Evolutionary conservation across 495 filamentous ascomycete species (phyloP).

Genomic region (Amorphotheca resinae): DNA sequence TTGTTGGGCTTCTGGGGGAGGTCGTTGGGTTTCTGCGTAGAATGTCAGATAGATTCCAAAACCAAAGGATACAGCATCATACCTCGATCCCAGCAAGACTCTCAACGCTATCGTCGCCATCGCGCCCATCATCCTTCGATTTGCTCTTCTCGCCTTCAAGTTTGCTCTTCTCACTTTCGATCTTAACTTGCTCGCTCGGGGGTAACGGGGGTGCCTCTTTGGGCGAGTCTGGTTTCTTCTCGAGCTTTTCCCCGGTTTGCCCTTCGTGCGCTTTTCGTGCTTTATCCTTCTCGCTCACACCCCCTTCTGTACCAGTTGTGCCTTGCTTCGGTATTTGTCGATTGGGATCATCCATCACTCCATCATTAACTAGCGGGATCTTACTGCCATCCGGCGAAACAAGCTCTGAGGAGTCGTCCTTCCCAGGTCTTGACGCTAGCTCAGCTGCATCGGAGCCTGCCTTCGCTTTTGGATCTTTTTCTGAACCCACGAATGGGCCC

Average conservation of each 20-base stretch:
- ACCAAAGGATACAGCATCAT: conserved; percentile 13
- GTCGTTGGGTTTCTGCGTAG: conserved; percentile 62
- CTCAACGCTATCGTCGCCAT: conserved; percentile 25
- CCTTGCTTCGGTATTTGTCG: conserved; percentile 63
- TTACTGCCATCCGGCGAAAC: conserved; percentile 47
- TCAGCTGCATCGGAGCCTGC: conserved; percentile 21
- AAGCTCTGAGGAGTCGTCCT: conserved; percentile 34
- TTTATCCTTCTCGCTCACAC: conserved; percentile 73
- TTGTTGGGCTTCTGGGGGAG: conserved; percentile 72
- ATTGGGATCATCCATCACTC: conserved; percentile 82
- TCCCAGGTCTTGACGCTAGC: conserved; percentile 23
- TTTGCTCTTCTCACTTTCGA: conserved; percentile 30
- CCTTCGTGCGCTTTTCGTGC: conserved; percentile 48
- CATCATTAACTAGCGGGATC: conserved; percentile 68
- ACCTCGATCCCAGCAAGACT: conserved; percentile 57
- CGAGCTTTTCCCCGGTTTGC: conserved; percentile 44
- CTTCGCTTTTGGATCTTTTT: conserved; percentile 35
- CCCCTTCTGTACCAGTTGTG: conserved; percentile 76
- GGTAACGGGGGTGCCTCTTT: conserved; percentile 77
- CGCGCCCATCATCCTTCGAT: conserved; percentile 19
- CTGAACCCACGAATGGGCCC: conserved; percentile 73
- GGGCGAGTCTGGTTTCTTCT: conserved; percentile 67
- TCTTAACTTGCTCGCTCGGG: conserved; percentile 56
- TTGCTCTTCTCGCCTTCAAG: conserved; percentile 25
- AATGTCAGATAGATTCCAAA: conserved; percentile 18